These are phyloP conservation scores for Candida berthetii DNA, from an alignment of 805 yeast genomes.

Conservation along the genomic window DNA sequence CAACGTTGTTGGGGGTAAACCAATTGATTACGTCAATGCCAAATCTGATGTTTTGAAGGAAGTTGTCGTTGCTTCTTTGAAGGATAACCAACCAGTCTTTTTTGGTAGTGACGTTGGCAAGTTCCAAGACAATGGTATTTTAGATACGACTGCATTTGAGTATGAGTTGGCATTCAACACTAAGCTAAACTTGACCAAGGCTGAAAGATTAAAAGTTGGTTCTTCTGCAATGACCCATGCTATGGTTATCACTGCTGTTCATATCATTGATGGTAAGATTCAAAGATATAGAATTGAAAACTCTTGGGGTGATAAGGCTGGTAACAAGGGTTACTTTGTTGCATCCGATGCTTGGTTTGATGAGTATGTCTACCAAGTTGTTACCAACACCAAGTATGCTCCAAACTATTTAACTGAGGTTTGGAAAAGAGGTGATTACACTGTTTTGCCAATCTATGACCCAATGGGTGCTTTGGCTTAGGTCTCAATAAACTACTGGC, in stretches of 20 bases:
- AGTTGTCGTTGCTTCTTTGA: slow-evolving; percentile 58
- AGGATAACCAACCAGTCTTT: slow-evolving; percentile 70
- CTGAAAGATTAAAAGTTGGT: slow-evolving; percentile 59
- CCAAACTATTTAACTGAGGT: slow-evolving; percentile 31
- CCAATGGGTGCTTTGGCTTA: slow-evolving; percentile 68
- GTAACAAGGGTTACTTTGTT: slow-evolving; percentile 58
- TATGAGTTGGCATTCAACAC: slow-evolving; percentile 52
- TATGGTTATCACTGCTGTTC: slow-evolving; percentile 78
- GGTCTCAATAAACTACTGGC: not conserved
- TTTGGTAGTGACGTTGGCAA: slow-evolving; percentile 86
- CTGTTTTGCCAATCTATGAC: slow-evolving; percentile 63
- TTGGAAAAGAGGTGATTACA: slow-evolving; percentile 38
- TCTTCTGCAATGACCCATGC: slow-evolving; percentile 84
- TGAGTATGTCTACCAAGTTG: slow-evolving; percentile 67
- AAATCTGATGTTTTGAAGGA: slow-evolving; percentile 49
- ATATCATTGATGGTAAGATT: slow-evolving; percentile 60
- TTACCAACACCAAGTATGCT: slow-evolving; percentile 43
- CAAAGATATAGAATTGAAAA: slow-evolving; percentile 67
- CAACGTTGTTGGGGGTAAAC: slow-evolving; percentile 62
- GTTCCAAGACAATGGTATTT: slow-evolving; percentile 62
- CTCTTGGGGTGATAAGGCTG: slow-evolving; percentile 65
- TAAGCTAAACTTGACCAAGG: slow-evolving; percentile 46
- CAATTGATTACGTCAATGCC: slow-evolving; percentile 64
- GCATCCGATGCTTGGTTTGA: slow-evolving; percentile 68
- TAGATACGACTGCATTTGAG: slow-evolving; percentile 66